Base-by-base conservation (phyloP, 2,329 filamentous ascomycete species). In the Venturia asperata region DNA sequence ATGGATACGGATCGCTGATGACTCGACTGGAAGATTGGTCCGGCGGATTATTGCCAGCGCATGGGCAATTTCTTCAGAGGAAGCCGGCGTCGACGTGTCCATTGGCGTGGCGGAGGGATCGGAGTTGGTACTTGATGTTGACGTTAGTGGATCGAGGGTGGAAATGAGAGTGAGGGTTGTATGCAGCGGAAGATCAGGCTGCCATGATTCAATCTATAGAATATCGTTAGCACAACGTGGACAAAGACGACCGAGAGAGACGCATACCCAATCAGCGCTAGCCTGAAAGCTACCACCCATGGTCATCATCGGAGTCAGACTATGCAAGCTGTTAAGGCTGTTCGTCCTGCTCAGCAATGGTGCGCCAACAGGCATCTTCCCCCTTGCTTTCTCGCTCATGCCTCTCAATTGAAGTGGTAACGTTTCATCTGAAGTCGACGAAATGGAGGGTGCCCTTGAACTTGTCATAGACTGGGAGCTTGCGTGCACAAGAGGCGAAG, bases 301-400 rank as follows among this genome's bases (percentile, higher is more conserved):
- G 1, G 84, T 82, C 65, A 83, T 80, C 21, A 83, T 81, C 30
- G 85, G 77, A 49, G 83, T 84, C 71, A 87, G 81, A 70, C 86
- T 86, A 66, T 82, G 85, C 43, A 97, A 81, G 71, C 91, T 96
- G 1, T 90, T 90, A 37, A 87, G 90, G 75, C 92, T 95, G 72
- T 94, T 96, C 72, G 96, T 92, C 21, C 93, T 83, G 0, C 92
- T 96, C 74, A 97, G 96, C 1, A 85, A 85, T n/a, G 85, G 83
- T 62, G 88, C 82, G 1, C 90, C 89, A 15, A 90, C 91, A 37
- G 93, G 94, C 86, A 96, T 91, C 76, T 99, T 99, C 9, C 94
- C 94, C 62, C 94, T 83, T 19, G 94, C 94, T 75, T 97, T 99
- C 76, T 97, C 94, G 24, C 93, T 97, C 90, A 97, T 96, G 64